Percentiles rank a stretch among this genome's conserved stretches.
Conservation (phyloP, 2,329 filamentous ascomycete species). For the Penicillium sp. region DNA sequence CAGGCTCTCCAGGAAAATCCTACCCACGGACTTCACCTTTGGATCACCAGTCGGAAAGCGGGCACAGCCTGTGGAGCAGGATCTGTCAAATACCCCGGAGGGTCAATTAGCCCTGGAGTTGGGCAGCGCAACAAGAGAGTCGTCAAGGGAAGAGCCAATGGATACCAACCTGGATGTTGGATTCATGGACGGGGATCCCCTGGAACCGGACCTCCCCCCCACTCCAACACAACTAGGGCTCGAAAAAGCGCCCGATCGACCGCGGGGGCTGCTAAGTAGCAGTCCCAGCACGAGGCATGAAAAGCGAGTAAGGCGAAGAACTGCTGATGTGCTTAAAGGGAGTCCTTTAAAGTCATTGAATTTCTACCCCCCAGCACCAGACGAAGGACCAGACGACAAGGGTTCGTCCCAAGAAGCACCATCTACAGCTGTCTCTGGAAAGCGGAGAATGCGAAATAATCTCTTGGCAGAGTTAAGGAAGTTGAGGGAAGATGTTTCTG, state of each 20-base stretch:
- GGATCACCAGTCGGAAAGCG: constrained; percentile 26
- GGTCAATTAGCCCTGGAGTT: constrained; percentile 34
- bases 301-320: constrained; percentile 27
- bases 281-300: constrained; percentile 37
- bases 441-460: constrained; percentile 53
- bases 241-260: constrained; percentile 34
- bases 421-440: constrained; percentile 38
- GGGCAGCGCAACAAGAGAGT: constrained; percentile 30
- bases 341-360: constrained; percentile 33
- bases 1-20: constrained; percentile 35
- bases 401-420: constrained; percentile 10
- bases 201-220: constrained; percentile 63
- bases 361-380: constrained; percentile 15
- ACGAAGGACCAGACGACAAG: constrained; percentile 12
- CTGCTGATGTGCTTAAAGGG: constrained; percentile 21
- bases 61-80: constrained; percentile 8
- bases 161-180: constrained; percentile 17
- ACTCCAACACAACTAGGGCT: constrained; percentile 43
- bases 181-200: constrained; percentile 33
- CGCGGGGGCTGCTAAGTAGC: constrained; percentile 34
- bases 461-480: constrained; percentile 56
- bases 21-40: constrained; percentile 30
- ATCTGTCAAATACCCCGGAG: constrained; percentile 28
- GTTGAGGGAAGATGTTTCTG: constrained; percentile 58
- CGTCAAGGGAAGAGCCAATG: constrained; percentile 22